Base-by-base conservation (phyloP, 1,284 basidiomycete species). In the Tilletia horrida region DNA sequence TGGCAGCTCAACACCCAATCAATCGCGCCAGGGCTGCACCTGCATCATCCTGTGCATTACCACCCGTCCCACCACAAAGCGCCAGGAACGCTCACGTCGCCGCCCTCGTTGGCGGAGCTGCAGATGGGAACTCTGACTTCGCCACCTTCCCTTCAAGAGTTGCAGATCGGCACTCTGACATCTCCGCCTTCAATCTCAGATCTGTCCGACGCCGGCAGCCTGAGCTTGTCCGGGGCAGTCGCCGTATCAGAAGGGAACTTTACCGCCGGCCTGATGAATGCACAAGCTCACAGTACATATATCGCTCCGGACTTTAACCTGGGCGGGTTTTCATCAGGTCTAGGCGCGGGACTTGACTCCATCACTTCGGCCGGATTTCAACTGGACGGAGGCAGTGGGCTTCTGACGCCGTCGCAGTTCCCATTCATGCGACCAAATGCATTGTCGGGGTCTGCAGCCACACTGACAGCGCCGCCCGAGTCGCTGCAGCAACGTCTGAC, bases 401-500 rank as follows among this genome's bases (percentile, higher is more conserved):
- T 35, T 7, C 27, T 59, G 29, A 59, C 55, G 13, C 55, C 55
- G 27, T 59, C 55, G 55, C 55, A 59, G 16, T 59, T 31, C 55
- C 35, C 55, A 25, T 59, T 59, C 55, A 25, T 59, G 31, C 55
- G 55, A 16, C 29, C 55, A 59, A 3, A 11, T 59, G 27, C 16
- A 7, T 1, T 59, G 16, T 48, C 18, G 45, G 21, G 21, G 16
- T 23, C 21, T 48, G 45, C 18, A 4, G 21, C 16, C 18, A 18
- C 18, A 27, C 29, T 52, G 55, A 18, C 27, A 59, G 29, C 14
- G 29, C 55, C 35, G 14, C 25, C 55, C 1, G 55, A 59, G 1
- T 59, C 27, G 25, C 55, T 59, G 3, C 55, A 59, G 55, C 55
- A 59, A 40, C 55, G 55, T 31, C 31, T 59, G 14, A 59, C 55